phyloP scores from a whole-genome alignment of 495 filamentous ascomycete genomes.

The Choiromyces venosus region DNA sequence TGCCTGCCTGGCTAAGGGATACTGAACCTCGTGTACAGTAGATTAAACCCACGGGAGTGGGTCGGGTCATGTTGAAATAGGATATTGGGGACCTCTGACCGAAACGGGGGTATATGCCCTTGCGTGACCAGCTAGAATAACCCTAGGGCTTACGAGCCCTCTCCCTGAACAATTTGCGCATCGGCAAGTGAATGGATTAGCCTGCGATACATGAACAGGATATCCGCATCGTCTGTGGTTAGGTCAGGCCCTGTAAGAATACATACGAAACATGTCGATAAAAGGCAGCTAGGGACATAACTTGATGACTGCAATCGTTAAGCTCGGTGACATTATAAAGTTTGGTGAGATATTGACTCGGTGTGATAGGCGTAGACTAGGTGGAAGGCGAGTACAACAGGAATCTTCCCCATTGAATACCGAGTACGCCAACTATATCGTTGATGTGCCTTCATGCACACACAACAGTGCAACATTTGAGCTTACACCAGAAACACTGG shows the following conservation, averaged over 20 bases:
- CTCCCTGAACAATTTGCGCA: background rate
- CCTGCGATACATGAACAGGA: background rate
- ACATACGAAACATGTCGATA: background rate
- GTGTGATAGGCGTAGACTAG: background rate
- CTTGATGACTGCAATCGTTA: background rate
- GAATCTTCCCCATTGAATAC: background rate
- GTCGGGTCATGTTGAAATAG: background rate
- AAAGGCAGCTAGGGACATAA: background rate
- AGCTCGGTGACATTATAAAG: background rate
- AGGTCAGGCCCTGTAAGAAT: background rate
- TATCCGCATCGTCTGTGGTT: background rate
- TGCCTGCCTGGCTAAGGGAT: background rate
- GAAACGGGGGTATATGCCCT: background rate
- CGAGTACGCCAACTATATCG: background rate
- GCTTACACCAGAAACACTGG: background rate
- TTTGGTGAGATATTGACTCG: background rate
- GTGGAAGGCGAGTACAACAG: background rate
- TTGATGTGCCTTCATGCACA: background rate
- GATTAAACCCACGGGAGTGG: background rate
- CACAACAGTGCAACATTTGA: background rate
- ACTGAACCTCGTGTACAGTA: background rate
- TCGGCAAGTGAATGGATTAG: background rate
- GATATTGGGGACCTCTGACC: background rate
- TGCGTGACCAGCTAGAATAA: background rate
- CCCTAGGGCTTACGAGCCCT: background rate